Evolutionary conservation across 192 early-diverging fungal genomes (phyloP), one percentile per base, ranked within the genome.

Genomic region (Mortierella hygrophila): DNA sequence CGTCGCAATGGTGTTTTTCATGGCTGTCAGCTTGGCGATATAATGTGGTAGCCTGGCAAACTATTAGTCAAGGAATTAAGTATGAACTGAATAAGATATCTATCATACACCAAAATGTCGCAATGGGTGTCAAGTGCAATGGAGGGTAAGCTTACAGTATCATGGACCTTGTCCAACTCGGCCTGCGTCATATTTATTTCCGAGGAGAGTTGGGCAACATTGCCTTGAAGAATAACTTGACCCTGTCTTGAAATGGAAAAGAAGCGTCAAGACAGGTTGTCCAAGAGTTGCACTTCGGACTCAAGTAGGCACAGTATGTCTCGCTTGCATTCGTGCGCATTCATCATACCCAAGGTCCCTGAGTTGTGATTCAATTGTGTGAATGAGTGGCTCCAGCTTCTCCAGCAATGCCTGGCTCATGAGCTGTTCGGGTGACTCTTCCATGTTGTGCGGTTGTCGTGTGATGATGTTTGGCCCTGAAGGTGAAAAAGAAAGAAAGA

Each of bases 41-140:
- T 86, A 86, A 42, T 81, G 84, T 9, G 84, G 84, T 18, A 86
- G 42, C 41, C 75, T 80, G 20, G 84, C 75, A 75, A 86, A 86
- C 84, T 86, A 74, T 41, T 38, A 4, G 18, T 65, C 0, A 46
- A 15, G 46, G n/a, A 72, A 4, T 21, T 37, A 49, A 0, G 29
- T 49, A 29, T 10, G 38, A 40, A 40, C 1, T 40, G 3, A 40
- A 5, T 40, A 40, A 40, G 38, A 6, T 40, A 40, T 40, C 38
- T 40, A 5, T 40, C 38, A 6, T 40, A 40, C 38, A 40, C 38
- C 38, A 40, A 40, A 40, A 40, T 5, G 38, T 40, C 38, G 3
- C 38, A 20, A 16, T 40, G 29, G 6, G 32, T 8, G 47, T 57
- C 54, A 75, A 23, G 21, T 74, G 32, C 68, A 78, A 54, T 18